Evolutionary conservation across 768 basidiomycete species (phyloP).

Genomic region (Kwoniella europaea): DNA sequence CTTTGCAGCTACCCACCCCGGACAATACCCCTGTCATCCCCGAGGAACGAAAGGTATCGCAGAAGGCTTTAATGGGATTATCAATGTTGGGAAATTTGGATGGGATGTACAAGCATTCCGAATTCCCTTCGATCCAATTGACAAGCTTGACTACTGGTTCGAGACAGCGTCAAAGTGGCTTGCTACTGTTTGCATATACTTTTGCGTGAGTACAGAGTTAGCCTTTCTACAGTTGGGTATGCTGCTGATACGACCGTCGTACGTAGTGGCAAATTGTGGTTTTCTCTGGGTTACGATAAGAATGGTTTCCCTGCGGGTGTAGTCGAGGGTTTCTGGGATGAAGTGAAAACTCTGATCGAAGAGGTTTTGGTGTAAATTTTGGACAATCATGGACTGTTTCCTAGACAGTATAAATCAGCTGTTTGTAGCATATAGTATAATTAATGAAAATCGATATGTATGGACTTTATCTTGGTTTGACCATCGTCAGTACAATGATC

Average conservation of each 20-base stretch:
- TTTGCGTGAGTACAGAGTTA: constrained; percentile 38
- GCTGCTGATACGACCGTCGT: background rate
- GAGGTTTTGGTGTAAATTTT: constrained; percentile 63
- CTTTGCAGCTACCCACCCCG: constrained; percentile 37
- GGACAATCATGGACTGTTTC: background rate
- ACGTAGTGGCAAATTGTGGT: constrained; percentile 72
- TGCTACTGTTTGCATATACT: constrained; percentile 74
- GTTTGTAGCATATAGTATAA: background rate
- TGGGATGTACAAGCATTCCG: constrained; percentile 73
- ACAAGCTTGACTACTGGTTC: constrained; percentile 81
- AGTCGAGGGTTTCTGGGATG: constrained; percentile 72
- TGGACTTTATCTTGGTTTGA: background rate
- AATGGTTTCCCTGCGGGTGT: constrained; percentile 71
- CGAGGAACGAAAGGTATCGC: constrained; percentile 61
- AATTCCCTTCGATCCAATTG: constrained; percentile 67
- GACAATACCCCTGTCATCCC: constrained; percentile 16
- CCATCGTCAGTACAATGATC: background rate
- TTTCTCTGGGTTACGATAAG: constrained; percentile 78
- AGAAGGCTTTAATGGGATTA: constrained; percentile 67
- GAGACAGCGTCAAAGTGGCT: constrained; percentile 75
- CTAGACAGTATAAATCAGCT: background rate
- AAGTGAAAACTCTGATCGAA: constrained; percentile 65
- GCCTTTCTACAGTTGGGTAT: background rate
- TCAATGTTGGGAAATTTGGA: constrained; percentile 86
- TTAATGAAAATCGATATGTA: background rate